Percentiles rank a stretch among this genome's conserved stretches.
Evolutionary conservation across 495 filamentous ascomycete species (phyloP).

Genomic region (Aspergillus heteromorphus): DNA sequence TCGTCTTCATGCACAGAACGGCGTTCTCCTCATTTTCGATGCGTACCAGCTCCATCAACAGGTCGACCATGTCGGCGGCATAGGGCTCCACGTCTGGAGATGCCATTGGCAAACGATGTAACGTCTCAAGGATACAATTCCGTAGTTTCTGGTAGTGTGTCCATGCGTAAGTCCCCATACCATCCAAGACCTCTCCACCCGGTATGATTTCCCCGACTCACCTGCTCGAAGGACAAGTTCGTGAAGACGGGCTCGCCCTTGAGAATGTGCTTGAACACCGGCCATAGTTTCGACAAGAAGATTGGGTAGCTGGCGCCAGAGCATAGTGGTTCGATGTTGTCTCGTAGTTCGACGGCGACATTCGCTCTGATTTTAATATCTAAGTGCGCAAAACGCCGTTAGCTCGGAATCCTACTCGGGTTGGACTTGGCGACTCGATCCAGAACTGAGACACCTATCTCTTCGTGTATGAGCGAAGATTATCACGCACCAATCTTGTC

Average conservation of each 20-base stretch:
- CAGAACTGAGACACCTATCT: not conserved
- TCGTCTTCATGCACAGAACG: conserved; percentile 93
- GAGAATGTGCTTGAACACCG: conserved; percentile 80
- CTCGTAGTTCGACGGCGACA: conserved; percentile 72
- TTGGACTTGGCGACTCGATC: not conserved
- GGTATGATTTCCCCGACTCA: conserved; percentile 24
- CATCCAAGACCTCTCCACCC: not conserved
- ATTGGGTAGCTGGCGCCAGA: conserved; percentile 59
- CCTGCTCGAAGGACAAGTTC: conserved; percentile 79
- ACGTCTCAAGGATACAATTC: conserved; percentile 86
- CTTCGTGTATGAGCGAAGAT: not conserved
- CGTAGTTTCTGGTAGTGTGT: conserved; percentile 65
- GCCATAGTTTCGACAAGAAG: conserved; percentile 83
- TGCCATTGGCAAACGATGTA: conserved; percentile 82
- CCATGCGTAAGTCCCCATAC: conserved; percentile 7
- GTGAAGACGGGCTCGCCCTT: conserved; percentile 87
- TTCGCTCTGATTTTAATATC: conserved; percentile 73
- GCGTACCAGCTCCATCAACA: conserved; percentile 80
- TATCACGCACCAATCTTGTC: conserved; percentile 49
- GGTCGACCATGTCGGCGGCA: conserved; percentile 77
- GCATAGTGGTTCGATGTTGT: conserved; percentile 73
- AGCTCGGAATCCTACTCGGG: not conserved
- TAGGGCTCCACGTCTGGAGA: conserved; percentile 82
- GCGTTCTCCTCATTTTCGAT: conserved; percentile 98
- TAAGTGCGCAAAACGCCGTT: conserved; percentile 21